Percentiles rank a stretch among this genome's conserved stretches.
phyloP scores from a whole-genome alignment of 306 rosid species.

The Heteromeles arbutifolia region DNA sequence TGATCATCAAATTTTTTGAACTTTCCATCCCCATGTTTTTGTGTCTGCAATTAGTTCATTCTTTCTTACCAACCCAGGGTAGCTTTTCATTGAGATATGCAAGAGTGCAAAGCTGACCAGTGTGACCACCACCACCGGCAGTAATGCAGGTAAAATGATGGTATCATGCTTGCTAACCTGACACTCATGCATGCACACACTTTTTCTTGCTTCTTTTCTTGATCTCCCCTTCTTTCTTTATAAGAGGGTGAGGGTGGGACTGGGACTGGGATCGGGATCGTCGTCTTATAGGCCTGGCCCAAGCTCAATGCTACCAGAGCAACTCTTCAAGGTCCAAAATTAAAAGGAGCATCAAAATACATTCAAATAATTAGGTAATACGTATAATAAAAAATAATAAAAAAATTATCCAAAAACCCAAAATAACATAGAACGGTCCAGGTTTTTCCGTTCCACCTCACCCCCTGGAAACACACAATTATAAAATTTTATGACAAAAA shows the following conservation, averaged over 20 bases:
- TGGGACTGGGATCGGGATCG: background rate
- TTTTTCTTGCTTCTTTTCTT: background rate
- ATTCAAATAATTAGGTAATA: too few relatives aligned
- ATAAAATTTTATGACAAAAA: too few relatives aligned
- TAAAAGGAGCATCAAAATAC: too few relatives aligned
- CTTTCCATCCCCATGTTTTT: background rate
- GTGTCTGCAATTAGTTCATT: background rate
- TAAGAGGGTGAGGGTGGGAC: background rate
- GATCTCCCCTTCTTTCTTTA: background rate
- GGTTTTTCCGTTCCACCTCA: too few relatives aligned
- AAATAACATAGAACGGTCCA: too few relatives aligned
- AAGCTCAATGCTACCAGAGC: too few relatives aligned
- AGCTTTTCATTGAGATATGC: background rate
- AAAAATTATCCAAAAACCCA: too few relatives aligned
- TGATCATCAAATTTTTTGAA: background rate
- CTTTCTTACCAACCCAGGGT: background rate
- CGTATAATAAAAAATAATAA: too few relatives aligned
- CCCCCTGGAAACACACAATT: too few relatives aligned
- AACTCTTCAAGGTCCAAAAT: too few relatives aligned
- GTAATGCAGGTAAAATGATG: background rate
- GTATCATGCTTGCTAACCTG: constrained; percentile 46
- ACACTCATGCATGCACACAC: constrained; percentile 27
- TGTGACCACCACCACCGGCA: background rate
- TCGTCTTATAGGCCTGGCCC: background rate
- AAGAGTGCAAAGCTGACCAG: background rate